A percentile compares a stretch with the other conserved stretches of the same genome.
These are phyloP conservation scores for Trichoderma breve DNA, from an alignment of 2,329 filamentous ascomycete genomes.

Conservation along the genomic window DNA sequence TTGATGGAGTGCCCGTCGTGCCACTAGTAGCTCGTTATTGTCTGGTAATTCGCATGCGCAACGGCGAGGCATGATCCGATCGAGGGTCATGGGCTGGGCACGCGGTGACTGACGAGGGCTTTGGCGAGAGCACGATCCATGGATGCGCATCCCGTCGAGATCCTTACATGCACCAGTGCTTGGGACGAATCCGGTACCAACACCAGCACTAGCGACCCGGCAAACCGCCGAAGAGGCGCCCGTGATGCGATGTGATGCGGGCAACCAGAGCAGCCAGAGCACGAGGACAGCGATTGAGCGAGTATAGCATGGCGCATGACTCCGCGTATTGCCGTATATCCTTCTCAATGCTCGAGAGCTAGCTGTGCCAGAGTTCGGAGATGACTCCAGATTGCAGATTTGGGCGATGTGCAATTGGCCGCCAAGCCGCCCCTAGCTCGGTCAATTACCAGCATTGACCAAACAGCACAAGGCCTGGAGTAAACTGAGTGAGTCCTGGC, in stretches of 20 bases:
- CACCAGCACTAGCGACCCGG: background rate
- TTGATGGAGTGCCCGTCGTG: background rate
- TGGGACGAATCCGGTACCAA: background rate
- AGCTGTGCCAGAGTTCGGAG: constrained; percentile 5
- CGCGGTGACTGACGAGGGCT: background rate
- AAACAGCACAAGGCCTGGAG: background rate
- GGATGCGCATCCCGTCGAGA: background rate
- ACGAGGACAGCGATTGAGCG: background rate
- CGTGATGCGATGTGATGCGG: constrained; percentile 11
- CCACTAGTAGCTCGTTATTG: background rate
- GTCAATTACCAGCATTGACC: constrained; percentile 22
- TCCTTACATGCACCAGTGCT: background rate
- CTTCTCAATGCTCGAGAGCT: background rate
- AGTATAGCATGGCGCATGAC: background rate
- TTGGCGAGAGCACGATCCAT: background rate
- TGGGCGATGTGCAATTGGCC: constrained; percentile 15
- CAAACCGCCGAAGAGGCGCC: constrained; percentile 19
- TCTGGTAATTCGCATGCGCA: background rate
- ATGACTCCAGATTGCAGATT: constrained; percentile 19
- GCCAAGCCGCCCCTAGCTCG: constrained; percentile 24
- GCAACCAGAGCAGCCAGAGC: background rate
- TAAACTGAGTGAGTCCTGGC: background rate
- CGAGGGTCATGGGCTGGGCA: background rate
- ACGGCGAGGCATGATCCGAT: constrained; percentile 8
- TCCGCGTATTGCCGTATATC: constrained; percentile 1